phyloP scores from a whole-genome alignment of 2,329 filamentous ascomycete genomes.

The Huntiella bhutanensis region DNA sequence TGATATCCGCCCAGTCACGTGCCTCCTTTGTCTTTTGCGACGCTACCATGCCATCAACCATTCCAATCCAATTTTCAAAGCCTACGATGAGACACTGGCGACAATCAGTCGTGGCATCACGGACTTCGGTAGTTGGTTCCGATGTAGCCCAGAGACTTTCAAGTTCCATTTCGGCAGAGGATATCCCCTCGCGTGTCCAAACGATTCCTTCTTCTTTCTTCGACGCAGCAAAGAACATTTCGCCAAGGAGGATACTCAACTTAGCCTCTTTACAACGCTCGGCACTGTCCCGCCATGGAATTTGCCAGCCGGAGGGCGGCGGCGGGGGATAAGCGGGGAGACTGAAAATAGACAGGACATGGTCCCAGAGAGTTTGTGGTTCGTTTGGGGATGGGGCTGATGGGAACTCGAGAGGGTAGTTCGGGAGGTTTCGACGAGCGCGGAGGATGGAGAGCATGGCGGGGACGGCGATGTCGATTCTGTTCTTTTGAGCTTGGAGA shows the following conservation, averaged over 20 bases:
- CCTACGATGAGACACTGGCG: conserved; percentile 59
- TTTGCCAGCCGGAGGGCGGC: conserved; percentile 48
- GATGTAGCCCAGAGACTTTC: conserved; percentile 18
- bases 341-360: neutral
- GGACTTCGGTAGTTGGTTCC: conserved; percentile 13
- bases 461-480: conserved; percentile 53
- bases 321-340: conserved; percentile 51
- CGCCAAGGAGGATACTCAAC: conserved; percentile 76
- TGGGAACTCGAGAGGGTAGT: conserved; percentile 16
- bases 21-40: conserved; percentile 36
- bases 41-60: conserved; percentile 32
- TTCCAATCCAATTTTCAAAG: conserved; percentile 63
- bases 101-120: conserved; percentile 35
- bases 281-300: conserved; percentile 42
- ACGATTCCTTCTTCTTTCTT: conserved; percentile 51
- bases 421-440: conserved; percentile 45
- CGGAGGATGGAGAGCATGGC: conserved; percentile 73
- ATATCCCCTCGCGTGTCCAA: conserved; percentile 81
- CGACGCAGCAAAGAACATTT: conserved; percentile 61
- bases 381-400: neutral
- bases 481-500: conserved; percentile 52
- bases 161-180: conserved; percentile 53
- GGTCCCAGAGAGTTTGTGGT: neutral
- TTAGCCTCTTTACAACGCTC: conserved; percentile 71
- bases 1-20: conserved; percentile 19